Percentiles rank a stretch among this genome's conserved stretches.
Conservation (phyloP, 1,284 basidiomycete species). For the Hymenochaete sp. region DNA sequence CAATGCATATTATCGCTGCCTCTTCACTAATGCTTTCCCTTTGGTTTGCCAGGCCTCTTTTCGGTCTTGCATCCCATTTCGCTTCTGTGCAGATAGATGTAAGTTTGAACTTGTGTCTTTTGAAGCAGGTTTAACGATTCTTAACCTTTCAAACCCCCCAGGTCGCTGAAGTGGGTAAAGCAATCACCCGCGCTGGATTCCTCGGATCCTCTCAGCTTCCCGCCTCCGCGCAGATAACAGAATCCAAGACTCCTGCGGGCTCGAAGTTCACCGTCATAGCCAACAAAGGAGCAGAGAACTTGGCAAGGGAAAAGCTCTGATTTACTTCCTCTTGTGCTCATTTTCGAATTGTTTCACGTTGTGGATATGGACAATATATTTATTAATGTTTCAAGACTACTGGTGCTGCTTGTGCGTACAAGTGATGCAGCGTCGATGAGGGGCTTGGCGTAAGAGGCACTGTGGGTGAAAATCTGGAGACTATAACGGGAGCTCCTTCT, state of each 20-base stretch:
- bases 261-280: slow-evolving; percentile 21
- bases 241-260: slow-evolving; percentile 12
- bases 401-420: too few species aligned
- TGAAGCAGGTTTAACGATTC: background rate
- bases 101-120: background rate
- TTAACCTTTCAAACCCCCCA: background rate
- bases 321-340: too few species aligned
- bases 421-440: too few species aligned
- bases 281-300: slow-evolving; percentile 20
- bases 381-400: too few species aligned
- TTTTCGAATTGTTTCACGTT: too few species aligned
- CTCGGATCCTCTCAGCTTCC: slow-evolving; percentile 21
- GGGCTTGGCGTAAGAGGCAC: too few species aligned
- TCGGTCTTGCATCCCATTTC: slow-evolving; percentile 5
- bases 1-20: background rate
- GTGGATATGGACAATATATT: too few species aligned
- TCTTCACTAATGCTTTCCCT: background rate
- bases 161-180: slow-evolving; percentile 19
- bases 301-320: too few species aligned
- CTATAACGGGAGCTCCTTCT: too few species aligned
- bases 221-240: slow-evolving; percentile 16
- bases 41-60: slow-evolving; percentile 5
- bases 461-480: too few species aligned
- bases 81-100: slow-evolving; percentile 16
- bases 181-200: slow-evolving; percentile 19